Percentiles rank a stretch among this genome's conserved stretches.
Evolutionary conservation across 768 basidiomycete species (phyloP).

Genomic region (Psilocybe sp.): DNA sequence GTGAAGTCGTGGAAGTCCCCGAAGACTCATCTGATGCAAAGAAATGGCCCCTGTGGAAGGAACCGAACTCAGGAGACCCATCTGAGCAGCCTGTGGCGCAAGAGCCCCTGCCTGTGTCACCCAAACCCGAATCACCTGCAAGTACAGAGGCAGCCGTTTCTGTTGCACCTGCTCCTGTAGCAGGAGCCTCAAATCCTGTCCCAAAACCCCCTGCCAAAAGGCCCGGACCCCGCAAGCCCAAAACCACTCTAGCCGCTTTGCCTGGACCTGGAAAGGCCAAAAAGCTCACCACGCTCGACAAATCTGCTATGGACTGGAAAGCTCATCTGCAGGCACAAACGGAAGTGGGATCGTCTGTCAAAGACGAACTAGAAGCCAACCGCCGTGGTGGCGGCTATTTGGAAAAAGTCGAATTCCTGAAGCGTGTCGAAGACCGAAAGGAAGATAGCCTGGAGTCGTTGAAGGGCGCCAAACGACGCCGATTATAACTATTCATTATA

Average conservation of each 20-base stretch:
- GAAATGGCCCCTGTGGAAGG: constrained; percentile 63
- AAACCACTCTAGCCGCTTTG: constrained; percentile 50
- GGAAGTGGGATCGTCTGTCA: constrained; percentile 33
- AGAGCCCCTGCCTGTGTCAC: not conserved
- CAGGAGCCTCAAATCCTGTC: constrained; percentile 12
- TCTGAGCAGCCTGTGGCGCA: not conserved
- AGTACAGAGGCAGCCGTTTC: constrained; percentile 2
- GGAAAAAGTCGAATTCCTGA: constrained; percentile 81
- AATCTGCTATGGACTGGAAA: constrained; percentile 86
- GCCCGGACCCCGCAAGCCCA: constrained; percentile 67
- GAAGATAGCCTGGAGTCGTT: constrained; percentile 60
- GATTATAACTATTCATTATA: too few relatives aligned
- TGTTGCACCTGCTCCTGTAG: not conserved
- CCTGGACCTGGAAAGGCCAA: constrained; percentile 59
- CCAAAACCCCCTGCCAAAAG: constrained; percentile 35
- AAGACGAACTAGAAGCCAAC: constrained; percentile 75
- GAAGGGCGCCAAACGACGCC: constrained; percentile 54
- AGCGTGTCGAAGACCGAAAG: constrained; percentile 70
- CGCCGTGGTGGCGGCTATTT: constrained; percentile 76
- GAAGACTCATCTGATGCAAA: constrained; percentile 74
- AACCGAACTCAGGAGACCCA: constrained; percentile 7
- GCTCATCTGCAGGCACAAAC: constrained; percentile 51
- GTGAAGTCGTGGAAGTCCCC: constrained; percentile 71
- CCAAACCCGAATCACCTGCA: constrained; percentile 8
- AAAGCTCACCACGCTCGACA: constrained; percentile 81